These are phyloP conservation scores for Rhodotorula sphaerocarpa DNA, from an alignment of 768 basidiomycete genomes.

Conservation along the genomic window DNA sequence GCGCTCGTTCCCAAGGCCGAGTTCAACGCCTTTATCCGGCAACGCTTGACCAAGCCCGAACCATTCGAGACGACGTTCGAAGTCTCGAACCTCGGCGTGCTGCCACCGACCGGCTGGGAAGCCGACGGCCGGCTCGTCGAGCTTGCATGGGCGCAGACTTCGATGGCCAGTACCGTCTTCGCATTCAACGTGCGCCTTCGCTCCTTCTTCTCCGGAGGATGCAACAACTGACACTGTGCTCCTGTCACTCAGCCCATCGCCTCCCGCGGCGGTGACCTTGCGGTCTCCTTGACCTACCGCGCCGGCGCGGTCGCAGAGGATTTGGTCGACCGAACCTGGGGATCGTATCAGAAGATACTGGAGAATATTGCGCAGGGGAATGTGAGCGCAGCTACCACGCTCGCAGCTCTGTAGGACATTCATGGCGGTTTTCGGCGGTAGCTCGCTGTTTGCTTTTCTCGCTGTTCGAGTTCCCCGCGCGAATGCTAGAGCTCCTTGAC, in stretches of 20 bases:
- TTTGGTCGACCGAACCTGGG: too few relatives aligned
- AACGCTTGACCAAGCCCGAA: background rate
- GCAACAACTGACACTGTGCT: background rate
- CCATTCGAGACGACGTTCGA: conserved; percentile 10
- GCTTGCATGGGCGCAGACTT: conserved; percentile 13
- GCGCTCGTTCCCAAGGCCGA: background rate
- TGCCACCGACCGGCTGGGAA: conserved; percentile 6
- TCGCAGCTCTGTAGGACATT: too few relatives aligned
- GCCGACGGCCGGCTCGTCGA: conserved; percentile 2
- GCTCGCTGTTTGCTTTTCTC: too few relatives aligned
- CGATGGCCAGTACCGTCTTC: background rate
- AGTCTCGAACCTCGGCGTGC: conserved; percentile 12
- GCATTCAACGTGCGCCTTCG: conserved; percentile 20
- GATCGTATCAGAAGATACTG: too few relatives aligned
- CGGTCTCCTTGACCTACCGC: conserved; percentile 4
- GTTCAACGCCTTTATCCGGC: background rate
- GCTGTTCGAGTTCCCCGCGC: too few relatives aligned
- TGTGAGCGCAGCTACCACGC: background rate
- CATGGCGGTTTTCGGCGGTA: too few relatives aligned
- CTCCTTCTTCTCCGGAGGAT: background rate
- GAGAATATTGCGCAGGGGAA: too few relatives aligned
- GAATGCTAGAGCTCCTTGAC: too few relatives aligned
- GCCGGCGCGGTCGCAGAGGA: background rate
- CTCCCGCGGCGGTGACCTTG: background rate
- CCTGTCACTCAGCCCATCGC: conserved; percentile 12